Evolutionary conservation across 495 filamentous ascomycete genomes (phyloP).

Genomic region (Copromyces sp.): DNA sequence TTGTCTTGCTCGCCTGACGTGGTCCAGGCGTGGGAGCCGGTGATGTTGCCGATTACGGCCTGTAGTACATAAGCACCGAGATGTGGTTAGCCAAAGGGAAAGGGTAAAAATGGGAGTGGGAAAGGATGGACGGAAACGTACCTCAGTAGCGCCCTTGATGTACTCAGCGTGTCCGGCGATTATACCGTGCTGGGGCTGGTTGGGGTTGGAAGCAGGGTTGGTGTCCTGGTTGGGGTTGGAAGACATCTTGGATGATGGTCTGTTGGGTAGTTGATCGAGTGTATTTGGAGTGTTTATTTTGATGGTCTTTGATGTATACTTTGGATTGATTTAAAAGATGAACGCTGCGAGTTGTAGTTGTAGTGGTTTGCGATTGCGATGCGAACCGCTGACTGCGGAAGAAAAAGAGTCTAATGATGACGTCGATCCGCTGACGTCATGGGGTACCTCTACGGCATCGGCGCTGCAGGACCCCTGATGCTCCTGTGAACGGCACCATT

Average conservation of each 20-base stretch:
- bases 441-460: not conserved
- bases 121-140: constrained; percentile 4
- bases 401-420: not conserved
- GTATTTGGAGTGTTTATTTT: not conserved
- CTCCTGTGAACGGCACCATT: not conserved
- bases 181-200: constrained; percentile 25
- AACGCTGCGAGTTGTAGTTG: not conserved
- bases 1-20: constrained; percentile 37
- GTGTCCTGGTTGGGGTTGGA: constrained; percentile 7
- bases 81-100: too few species aligned
- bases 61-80: not conserved
- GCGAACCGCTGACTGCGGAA: not conserved
- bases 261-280: not conserved
- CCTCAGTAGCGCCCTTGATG: constrained; percentile 39
- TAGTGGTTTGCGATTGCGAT: not conserved
- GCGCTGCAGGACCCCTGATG: not conserved
- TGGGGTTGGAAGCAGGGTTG: not conserved
- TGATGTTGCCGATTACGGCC: constrained; percentile 25
- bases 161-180: constrained; percentile 35
- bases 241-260: constrained; percentile 5
- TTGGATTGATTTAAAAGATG: not conserved
- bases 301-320: not conserved
- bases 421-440: not conserved
- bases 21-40: constrained; percentile 36
- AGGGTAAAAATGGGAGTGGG: not conserved